Conservation (phyloP, 495 filamentous ascomycete genomes). For the Pyrenula massariospora region DNA sequence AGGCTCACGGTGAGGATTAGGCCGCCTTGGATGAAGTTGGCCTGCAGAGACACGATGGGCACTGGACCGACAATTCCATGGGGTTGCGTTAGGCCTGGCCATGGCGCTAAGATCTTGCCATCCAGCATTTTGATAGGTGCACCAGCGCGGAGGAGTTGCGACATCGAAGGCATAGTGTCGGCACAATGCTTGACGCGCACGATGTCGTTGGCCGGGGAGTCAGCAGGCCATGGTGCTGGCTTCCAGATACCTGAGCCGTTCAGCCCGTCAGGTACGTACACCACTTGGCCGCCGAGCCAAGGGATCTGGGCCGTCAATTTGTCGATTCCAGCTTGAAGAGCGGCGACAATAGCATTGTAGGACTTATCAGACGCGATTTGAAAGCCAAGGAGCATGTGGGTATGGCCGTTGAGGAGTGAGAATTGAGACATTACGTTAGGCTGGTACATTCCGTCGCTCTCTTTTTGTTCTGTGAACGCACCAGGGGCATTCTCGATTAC, state of each 20-base stretch:
- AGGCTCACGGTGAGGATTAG: slow-evolving; percentile 16
- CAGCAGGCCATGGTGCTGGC: slow-evolving; percentile 2
- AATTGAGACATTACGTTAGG: slow-evolving; percentile 27
- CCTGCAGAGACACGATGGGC: slow-evolving; percentile 20
- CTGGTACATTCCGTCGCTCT: too few relatives aligned
- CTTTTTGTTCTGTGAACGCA: too few relatives aligned
- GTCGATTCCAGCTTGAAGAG: slow-evolving; percentile 13
- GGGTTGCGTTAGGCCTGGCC: slow-evolving; percentile 16
- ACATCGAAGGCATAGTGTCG: slow-evolving; percentile 10
- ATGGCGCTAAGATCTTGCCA: slow-evolving; percentile 7
- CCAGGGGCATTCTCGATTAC: too few relatives aligned
- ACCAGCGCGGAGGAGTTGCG: slow-evolving; percentile 9
- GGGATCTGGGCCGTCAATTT: slow-evolving; percentile 16
- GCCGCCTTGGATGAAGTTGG: slow-evolving; percentile 23
- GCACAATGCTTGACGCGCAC: slow-evolving; percentile 13
- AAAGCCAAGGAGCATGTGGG: slow-evolving; percentile 21
- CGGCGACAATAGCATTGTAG: slow-evolving; percentile 7
- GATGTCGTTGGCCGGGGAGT: background rate
- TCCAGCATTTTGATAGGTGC: slow-evolving; percentile 20
- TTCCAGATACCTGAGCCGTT: slow-evolving; percentile 18
- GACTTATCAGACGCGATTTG: slow-evolving; percentile 7
- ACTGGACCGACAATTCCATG: slow-evolving; percentile 19
- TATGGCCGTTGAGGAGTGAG: slow-evolving; percentile 27
- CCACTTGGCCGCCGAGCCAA: slow-evolving; percentile 20
- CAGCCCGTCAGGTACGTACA: slow-evolving; percentile 10